Conservation (phyloP, 2,329 filamentous ascomycete species). For the Sclerotinia trifoliorum region DNA sequence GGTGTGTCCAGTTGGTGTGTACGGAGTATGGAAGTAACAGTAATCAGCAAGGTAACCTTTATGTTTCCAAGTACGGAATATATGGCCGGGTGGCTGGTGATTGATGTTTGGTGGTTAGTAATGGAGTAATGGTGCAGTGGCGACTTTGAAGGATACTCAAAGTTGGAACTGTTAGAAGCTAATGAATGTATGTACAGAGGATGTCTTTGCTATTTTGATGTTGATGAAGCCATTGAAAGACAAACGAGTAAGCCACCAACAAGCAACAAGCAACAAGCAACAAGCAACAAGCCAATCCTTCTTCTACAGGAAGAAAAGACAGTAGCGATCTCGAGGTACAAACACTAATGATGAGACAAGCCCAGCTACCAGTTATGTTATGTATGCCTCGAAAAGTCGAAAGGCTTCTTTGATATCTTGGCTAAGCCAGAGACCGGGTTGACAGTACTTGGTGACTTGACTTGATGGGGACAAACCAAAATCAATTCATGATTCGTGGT, state of each 20-base stretch:
- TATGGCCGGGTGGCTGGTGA: neutral
- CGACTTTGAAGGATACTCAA: neutral
- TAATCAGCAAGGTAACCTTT: neutral
- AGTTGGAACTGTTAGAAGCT: no score
- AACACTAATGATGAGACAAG: constrained; percentile 14
- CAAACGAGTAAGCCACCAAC: constrained; percentile 9
- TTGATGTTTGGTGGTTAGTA: neutral
- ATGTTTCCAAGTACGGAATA: neutral
- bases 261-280: no score
- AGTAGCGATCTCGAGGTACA: neutral
- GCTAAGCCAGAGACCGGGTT: constrained; percentile 23
- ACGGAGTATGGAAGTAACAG: neutral
- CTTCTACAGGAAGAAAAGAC: neutral
- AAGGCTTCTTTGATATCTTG: constrained; percentile 14
- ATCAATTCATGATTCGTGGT: constrained; percentile 1
- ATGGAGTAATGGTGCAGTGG: neutral
- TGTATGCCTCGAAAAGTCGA: constrained; percentile 1
- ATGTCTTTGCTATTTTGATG: neutral
- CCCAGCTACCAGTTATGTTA: neutral
- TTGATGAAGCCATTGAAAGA: neutral
- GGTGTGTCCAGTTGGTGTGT: neutral
- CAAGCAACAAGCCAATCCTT: constrained; percentile 3
- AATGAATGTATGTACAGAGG: neutral
- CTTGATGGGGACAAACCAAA: constrained; percentile 1
- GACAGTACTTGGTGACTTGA: constrained; percentile 14